Conservation (phyloP, 176 grass and related monocot genomes). For the Luzula sylvatica region DNA sequence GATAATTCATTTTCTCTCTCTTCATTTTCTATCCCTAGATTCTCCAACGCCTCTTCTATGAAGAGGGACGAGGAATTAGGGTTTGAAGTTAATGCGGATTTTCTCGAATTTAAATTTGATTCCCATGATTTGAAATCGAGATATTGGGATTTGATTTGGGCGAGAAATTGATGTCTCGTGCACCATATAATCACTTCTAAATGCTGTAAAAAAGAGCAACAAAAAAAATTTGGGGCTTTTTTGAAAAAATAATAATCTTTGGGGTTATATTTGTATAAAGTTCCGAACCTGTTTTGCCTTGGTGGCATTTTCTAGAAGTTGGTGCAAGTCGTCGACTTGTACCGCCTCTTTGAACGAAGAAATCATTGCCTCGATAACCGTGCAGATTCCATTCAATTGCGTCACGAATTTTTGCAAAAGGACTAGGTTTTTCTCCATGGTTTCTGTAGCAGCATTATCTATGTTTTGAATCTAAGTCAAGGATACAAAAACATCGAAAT, state of each 20-base stretch:
- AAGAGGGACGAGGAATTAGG: slow-evolving; percentile 42
- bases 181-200: slow-evolving; percentile 96
- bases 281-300: slow-evolving; percentile 78
- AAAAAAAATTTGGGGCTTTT: background rate
- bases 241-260: background rate
- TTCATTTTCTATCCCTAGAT: slow-evolving; percentile 52
- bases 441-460: slow-evolving; percentile 45
- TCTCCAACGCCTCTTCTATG: slow-evolving; percentile 81
- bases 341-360: slow-evolving; percentile 61
- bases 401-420: slow-evolving; percentile 62
- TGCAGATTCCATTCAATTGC: slow-evolving; percentile 69
- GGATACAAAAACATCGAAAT: no score
- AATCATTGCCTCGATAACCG: slow-evolving; percentile 74
- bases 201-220: slow-evolving; percentile 44
- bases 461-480: background rate
- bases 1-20: slow-evolving; percentile 32
- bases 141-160: slow-evolving; percentile 37
- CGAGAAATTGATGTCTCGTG: slow-evolving; percentile 58
- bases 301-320: slow-evolving; percentile 56
- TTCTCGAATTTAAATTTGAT: slow-evolving; percentile 53
- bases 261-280: no score
- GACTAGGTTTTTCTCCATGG: slow-evolving; percentile 42
- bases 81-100: slow-evolving; percentile 31
- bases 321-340: slow-evolving; percentile 76
- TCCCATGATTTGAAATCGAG: slow-evolving; percentile 43